Evolutionary conservation across 1,284 basidiomycete genomes (phyloP).

Genomic region (Lignosus rhinocerotis): DNA sequence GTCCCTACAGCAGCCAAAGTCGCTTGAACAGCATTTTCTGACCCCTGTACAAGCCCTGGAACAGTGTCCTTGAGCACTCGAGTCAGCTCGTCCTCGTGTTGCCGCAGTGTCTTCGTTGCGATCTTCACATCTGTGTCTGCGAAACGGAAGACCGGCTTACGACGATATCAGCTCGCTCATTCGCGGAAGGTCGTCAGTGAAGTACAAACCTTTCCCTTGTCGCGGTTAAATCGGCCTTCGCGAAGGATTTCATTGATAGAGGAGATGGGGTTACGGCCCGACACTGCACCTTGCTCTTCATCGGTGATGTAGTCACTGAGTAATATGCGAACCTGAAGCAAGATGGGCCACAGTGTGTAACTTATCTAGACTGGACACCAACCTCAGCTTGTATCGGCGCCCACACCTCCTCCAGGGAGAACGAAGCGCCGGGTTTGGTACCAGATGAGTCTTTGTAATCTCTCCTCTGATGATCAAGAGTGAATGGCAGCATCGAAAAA

Average conservation of each 20-base stretch:
- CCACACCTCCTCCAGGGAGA: constrained; percentile 92
- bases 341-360: not conserved
- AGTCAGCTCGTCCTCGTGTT: constrained; percentile 85
- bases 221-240: constrained; percentile 77
- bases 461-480: constrained; percentile 55
- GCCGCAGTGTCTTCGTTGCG: constrained; percentile 66
- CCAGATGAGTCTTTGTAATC: constrained; percentile 86
- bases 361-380: constrained; percentile 16
- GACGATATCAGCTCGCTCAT: constrained; percentile 1
- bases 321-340: constrained; percentile 74
- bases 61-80: constrained; percentile 87
- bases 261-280: constrained; percentile 83
- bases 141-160: constrained; percentile 86
- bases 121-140: constrained; percentile 82
- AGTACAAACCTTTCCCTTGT: constrained; percentile 69
- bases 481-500: not conserved
- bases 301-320: constrained; percentile 91
- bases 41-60: constrained; percentile 85
- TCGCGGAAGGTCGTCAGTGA: not conserved
- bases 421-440: constrained; percentile 68
- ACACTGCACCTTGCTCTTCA: constrained; percentile 76
- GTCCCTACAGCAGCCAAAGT: constrained; percentile 59
- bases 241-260: constrained; percentile 94
- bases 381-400: constrained; percentile 89
- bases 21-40: constrained; percentile 62